A percentile compares a stretch with the other conserved stretches of the same genome.
Conservation (phyloP, 305 asterid species). For the Fraxinus floribunda region DNA sequence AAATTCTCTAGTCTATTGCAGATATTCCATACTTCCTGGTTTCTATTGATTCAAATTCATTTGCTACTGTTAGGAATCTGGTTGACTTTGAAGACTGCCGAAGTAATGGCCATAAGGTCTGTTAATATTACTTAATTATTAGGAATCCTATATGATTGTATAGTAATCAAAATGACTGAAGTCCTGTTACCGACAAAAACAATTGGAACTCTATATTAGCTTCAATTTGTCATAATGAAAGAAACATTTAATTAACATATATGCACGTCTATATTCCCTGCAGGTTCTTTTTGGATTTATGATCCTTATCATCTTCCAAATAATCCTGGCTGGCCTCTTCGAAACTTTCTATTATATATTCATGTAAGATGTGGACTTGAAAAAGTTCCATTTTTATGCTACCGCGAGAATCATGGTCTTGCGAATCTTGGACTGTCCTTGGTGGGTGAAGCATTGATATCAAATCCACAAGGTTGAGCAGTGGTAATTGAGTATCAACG, state of each 20-base stretch:
- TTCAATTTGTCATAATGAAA: constrained; percentile 7
- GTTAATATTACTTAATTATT: constrained; percentile 11
- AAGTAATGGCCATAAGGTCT: constrained; percentile 61
- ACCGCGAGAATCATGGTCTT: constrained; percentile 81
- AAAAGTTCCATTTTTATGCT: constrained; percentile 64
- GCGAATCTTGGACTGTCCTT: constrained; percentile 69
- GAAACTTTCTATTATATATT: constrained; percentile 69
- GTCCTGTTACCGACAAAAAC: neutral
- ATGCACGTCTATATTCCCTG: constrained; percentile 15
- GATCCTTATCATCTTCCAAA: constrained; percentile 77
- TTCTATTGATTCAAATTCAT: constrained; percentile 31
- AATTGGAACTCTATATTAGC: constrained; percentile 3
- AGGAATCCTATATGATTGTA: neutral
- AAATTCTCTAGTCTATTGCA: constrained; percentile 29
- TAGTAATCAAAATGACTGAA: neutral
- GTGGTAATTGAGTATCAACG: too few relatives aligned
- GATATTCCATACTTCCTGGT: constrained; percentile 38
- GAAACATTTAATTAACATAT: constrained; percentile 5
- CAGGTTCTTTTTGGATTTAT: constrained; percentile 84
- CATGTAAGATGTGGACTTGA: constrained; percentile 61
- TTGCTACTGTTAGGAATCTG: constrained; percentile 30
- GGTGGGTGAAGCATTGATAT: constrained; percentile 71
- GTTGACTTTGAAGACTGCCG: constrained; percentile 45
- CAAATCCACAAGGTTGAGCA: constrained; percentile 62
- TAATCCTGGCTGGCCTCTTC: constrained; percentile 94